Evolutionary conservation across 2,329 filamentous ascomycete species (phyloP), one percentile per base, ranked within the genome.

Genomic region (Colletotrichum acutatum): DNA sequence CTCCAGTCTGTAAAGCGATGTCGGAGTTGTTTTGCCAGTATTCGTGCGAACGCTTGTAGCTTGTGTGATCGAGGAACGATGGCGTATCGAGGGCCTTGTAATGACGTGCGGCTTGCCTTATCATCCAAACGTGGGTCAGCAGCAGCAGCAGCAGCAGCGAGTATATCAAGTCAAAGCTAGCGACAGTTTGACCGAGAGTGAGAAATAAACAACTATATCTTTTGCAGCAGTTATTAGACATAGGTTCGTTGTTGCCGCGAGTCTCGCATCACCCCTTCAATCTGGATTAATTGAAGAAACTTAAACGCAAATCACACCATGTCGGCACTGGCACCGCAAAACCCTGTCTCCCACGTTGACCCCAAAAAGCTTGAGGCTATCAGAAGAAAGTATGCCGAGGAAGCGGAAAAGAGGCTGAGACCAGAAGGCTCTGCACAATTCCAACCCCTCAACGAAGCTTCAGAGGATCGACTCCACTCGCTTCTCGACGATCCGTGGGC

Each of bases 401-500:
- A 84, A 68, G 79, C 77, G 1, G 66, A 78, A 24, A 84, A 81
- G 60, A 79, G 82, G 1, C 22, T 80, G 6, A 78, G 80, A 0
- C 42, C 76, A 0, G 81, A 84, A 1, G 82, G 80, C 16, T 60
- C 66, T 9, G 64, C 63, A 16, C 82, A 84, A 64, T 83, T 81
- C 56, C 58, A 81, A 8, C 75, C 79, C 16, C 77, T 82, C 14
- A 71, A 71, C 8, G 53, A 76, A 6, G 65, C 37, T 11, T 26
- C 9, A 12, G 72, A 76, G 26, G 67, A 70, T 2, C 19, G 42
- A 49, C 42, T 49, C 3, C 42, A 49, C 42, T 49, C 42, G 1
- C 76, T 84, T 7, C 76, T 71, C 5, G 65, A 77, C 0, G 83
- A 84, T 66, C 82, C 80, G 0, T 84, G 80, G 78, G 81, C 75